Conservation (phyloP, 2,329 filamentous ascomycete genomes). For the Ascochyta clinopodiicola region DNA sequence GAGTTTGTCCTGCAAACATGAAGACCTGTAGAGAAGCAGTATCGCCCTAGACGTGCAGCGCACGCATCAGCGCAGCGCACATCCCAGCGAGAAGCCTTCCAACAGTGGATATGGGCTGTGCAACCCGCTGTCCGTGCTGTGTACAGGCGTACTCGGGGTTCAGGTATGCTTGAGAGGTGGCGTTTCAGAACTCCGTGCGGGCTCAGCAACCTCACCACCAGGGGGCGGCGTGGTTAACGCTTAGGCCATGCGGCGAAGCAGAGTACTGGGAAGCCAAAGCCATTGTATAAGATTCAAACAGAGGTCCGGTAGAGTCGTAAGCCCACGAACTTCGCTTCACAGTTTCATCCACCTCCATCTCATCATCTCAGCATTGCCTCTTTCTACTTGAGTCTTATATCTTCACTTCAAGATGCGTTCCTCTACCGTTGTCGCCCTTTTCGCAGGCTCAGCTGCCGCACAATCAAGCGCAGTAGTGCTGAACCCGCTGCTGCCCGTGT, state of each 20-base stretch:
- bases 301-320: neutral
- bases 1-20: neutral
- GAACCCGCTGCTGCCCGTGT: constrained; percentile 17
- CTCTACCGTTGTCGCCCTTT: constrained; percentile 20
- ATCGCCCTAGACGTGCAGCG: neutral
- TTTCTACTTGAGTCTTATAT: neutral
- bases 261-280: neutral
- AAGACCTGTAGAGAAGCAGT: constrained; percentile 1
- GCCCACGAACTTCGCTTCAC: neutral
- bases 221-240: constrained; percentile 8
- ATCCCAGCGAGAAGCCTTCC: neutral
- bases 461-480: constrained; percentile 27
- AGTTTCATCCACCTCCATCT: neutral
- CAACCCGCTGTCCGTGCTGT: neutral
- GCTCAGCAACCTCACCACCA: constrained; percentile 8
- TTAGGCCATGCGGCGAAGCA: constrained; percentile 5
- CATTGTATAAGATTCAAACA: constrained; percentile 7
- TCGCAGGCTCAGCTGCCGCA: constrained; percentile 27
- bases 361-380: neutral
- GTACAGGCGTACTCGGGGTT: constrained; percentile 9
- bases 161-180: constrained; percentile 11
- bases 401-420: constrained; percentile 24
- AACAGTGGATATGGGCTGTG: neutral
- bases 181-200: constrained; percentile 8
- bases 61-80: neutral